Percentiles rank a stretch among this genome's conserved stretches.
Conservation (phyloP, 2,329 filamentous ascomycete genomes). For the Chaetomium olivaceum region DNA sequence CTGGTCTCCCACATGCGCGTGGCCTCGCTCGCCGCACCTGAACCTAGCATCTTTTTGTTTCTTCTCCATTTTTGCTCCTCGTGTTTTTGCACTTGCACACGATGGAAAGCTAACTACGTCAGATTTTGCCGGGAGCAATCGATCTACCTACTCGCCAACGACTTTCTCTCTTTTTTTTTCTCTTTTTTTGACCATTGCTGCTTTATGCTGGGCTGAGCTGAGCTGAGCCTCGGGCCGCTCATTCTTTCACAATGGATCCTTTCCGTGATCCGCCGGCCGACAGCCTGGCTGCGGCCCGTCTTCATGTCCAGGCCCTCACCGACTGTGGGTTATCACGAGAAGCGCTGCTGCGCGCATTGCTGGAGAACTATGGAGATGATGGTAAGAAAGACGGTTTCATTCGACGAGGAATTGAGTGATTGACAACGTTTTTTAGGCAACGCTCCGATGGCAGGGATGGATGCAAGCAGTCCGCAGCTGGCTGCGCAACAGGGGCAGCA, state of each 20-base stretch:
- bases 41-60: not conserved
- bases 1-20: slow-evolving; percentile 15
- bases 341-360: slow-evolving; percentile 37
- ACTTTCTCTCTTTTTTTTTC: not conserved
- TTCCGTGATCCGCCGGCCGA: slow-evolving; percentile 33
- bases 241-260: slow-evolving; percentile 30
- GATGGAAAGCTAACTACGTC: slow-evolving; percentile 19
- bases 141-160: not conserved
- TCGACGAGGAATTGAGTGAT: not conserved
- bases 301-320: slow-evolving; percentile 39
- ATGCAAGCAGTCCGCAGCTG: slow-evolving; percentile 21
- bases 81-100: slow-evolving; percentile 1
- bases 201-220: slow-evolving; percentile 6
- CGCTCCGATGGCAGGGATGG: slow-evolving; percentile 14
- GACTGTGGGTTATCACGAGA: slow-evolving; percentile 37
- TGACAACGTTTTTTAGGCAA: slow-evolving; percentile 2
- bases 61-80: not conserved
- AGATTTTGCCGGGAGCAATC: slow-evolving; percentile 11
- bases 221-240: slow-evolving; percentile 15
- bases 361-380: slow-evolving; percentile 37
- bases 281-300: slow-evolving; percentile 36
- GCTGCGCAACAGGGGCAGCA: slow-evolving; percentile 20
- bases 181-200: not conserved
- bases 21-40: slow-evolving; percentile 8
- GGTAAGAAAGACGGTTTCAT: slow-evolving; percentile 14